phyloP scores from a whole-genome alignment of 306 rosid species.

The Rubus idaeus region DNA sequence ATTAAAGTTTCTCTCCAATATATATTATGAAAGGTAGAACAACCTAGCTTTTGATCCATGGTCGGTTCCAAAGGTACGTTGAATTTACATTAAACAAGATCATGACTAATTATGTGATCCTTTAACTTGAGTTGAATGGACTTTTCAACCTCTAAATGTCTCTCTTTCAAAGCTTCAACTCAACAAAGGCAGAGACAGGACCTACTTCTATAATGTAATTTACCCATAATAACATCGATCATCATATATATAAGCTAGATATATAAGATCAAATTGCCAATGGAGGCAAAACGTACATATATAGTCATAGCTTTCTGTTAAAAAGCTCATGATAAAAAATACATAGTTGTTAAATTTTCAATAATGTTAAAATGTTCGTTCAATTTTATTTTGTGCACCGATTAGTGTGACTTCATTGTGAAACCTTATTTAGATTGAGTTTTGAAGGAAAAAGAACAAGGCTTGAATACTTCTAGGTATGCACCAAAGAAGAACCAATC shows the following conservation, averaged over 20 bases:
- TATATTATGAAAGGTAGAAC: background rate
- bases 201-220: background rate
- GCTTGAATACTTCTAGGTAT: too few relatives aligned
- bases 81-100: background rate
- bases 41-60: background rate
- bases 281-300: background rate
- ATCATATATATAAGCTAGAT: too few relatives aligned
- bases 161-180: constrained; percentile 1
- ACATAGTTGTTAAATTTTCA: too few relatives aligned
- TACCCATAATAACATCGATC: background rate
- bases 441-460: too few relatives aligned
- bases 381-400: too few relatives aligned
- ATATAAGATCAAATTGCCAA: too few relatives aligned
- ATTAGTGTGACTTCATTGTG: too few relatives aligned
- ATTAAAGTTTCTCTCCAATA: background rate
- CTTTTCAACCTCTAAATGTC: background rate
- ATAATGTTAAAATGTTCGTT: too few relatives aligned
- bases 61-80: constrained; percentile 10
- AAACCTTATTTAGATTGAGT: too few relatives aligned
- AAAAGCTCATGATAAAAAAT: too few relatives aligned
- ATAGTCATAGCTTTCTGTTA: too few relatives aligned
- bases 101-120: background rate
- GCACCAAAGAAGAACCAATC: too few relatives aligned
- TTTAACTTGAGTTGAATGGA: background rate
- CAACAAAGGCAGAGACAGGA: background rate